Evolutionary conservation across 2,329 filamentous ascomycete genomes (phyloP).

Genomic region (Nemania diffusa): DNA sequence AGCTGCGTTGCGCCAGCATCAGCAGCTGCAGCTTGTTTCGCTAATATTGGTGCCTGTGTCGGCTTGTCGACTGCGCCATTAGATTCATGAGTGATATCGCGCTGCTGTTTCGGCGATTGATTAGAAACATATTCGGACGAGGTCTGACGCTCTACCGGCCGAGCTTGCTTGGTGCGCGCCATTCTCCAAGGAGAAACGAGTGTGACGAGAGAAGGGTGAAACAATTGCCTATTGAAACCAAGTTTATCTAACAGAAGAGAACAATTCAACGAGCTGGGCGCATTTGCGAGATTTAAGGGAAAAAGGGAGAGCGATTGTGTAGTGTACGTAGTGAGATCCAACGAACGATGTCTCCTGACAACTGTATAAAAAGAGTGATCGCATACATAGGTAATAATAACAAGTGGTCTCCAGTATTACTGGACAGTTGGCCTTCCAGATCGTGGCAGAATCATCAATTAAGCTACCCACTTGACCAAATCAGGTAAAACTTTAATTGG

Average conservation of each 20-base stretch:
- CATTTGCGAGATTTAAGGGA: background rate
- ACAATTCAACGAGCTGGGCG: background rate
- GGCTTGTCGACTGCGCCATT: constrained; percentile 42
- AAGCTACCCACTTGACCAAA: constrained; percentile 22
- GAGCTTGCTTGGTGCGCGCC: constrained; percentile 77
- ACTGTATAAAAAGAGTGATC: background rate
- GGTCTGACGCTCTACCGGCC: constrained; percentile 70
- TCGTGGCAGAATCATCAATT: constrained; percentile 45
- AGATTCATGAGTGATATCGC: constrained; percentile 38
- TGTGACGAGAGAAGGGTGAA: background rate
- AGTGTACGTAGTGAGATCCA: background rate
- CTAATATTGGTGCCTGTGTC: constrained; percentile 19
- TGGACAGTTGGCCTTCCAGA: constrained; percentile 43
- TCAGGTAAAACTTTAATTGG: constrained; percentile 21
- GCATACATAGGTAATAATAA: background rate
- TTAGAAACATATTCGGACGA: constrained; percentile 71
- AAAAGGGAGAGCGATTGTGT: background rate
- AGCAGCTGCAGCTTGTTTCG: no score
- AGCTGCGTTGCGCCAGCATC: constrained; percentile 78
- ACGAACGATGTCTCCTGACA: background rate
- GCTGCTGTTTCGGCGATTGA: constrained; percentile 49
- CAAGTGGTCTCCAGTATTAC: constrained; percentile 20
- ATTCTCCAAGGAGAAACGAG: constrained; percentile 54
- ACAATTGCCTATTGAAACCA: background rate
- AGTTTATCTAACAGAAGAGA: background rate